phyloP scores from a whole-genome alignment of 2,329 filamentous ascomycete species.

The Colletotrichum sidae region DNA sequence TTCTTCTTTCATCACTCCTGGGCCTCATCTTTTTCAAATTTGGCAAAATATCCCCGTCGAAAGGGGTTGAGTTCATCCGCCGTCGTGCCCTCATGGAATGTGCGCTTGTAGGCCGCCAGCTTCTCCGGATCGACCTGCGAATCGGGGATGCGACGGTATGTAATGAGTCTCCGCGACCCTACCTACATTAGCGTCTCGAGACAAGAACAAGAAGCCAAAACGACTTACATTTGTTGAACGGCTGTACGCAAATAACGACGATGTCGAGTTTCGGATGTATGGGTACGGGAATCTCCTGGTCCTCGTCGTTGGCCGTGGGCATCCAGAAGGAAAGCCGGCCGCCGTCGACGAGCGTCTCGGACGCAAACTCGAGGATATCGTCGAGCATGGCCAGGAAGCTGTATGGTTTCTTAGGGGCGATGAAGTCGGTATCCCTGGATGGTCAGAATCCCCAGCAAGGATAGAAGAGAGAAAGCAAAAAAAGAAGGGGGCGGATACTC shows the following conservation, averaged over 20 bases:
- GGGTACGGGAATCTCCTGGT: slow-evolving; percentile 81
- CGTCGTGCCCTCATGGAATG: slow-evolving; percentile 56
- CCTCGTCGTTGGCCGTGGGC: slow-evolving; percentile 86
- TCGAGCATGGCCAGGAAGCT: slow-evolving; percentile 91
- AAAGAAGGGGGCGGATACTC: slow-evolving; percentile 48
- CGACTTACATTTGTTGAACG: slow-evolving; percentile 85
- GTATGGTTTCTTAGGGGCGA: slow-evolving; percentile 92
- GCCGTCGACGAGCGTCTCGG: slow-evolving; percentile 78
- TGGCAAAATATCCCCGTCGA: slow-evolving; percentile 68
- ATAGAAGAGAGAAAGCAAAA: slow-evolving; percentile 36
- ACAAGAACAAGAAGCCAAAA: background rate
- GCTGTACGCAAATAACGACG: slow-evolving; percentile 82
- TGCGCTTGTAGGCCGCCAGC: slow-evolving; percentile 48
- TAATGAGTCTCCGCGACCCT: slow-evolving; percentile 92
- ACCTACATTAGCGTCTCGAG: background rate
- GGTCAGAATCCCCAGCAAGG: slow-evolving; percentile 36
- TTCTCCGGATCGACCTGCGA: slow-evolving; percentile 60
- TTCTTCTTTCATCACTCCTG: background rate
- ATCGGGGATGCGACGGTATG: slow-evolving; percentile 80
- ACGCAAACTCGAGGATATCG: slow-evolving; percentile 88
- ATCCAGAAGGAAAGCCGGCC: slow-evolving; percentile 96
- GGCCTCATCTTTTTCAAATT: slow-evolving; percentile 56
- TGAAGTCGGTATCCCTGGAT: slow-evolving; percentile 71
- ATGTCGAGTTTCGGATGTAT: slow-evolving; percentile 80
- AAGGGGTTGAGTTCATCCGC: slow-evolving; percentile 72